Conservation (phyloP, 345 rosid genomes). For the Bretschneidera sinensis region DNA sequence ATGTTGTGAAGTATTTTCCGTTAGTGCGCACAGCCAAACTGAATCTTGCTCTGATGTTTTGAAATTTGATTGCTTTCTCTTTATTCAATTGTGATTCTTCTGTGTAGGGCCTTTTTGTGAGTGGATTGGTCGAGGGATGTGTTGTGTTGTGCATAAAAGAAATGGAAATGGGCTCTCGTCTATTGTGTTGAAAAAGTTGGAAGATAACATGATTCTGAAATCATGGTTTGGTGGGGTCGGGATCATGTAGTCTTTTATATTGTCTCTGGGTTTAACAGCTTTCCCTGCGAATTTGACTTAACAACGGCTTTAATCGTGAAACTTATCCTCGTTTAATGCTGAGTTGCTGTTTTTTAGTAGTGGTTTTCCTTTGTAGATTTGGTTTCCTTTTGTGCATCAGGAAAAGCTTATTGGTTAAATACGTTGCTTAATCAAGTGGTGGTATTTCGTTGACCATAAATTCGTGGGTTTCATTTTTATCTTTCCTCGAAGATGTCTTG, state of each 20-base stretch:
- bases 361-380: background rate
- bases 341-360: no score
- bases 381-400: background rate
- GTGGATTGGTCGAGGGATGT: background rate
- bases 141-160: conserved; percentile 1
- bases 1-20: no score
- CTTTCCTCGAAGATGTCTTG: conserved; percentile 18
- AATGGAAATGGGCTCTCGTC: conserved; percentile 2
- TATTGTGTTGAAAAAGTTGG: conserved; percentile 3
- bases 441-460: conserved; percentile 18
- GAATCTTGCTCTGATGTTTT: background rate
- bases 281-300: background rate
- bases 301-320: background rate
- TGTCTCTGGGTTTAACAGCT: background rate
- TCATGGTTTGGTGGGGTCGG: conserved; percentile 21
- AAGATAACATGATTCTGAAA: conserved; percentile 10
- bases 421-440: background rate
- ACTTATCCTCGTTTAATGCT: no score
- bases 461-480: conserved; percentile 12
- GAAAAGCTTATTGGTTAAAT: background rate
- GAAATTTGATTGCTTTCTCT: conserved; percentile 1
- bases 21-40: background rate
- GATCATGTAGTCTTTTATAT: background rate
- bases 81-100: conserved; percentile 17
- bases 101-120: conserved; percentile 27